Base-by-base conservation (phyloP, 345 rosid genomes). In the Populus deltoides region DNA sequence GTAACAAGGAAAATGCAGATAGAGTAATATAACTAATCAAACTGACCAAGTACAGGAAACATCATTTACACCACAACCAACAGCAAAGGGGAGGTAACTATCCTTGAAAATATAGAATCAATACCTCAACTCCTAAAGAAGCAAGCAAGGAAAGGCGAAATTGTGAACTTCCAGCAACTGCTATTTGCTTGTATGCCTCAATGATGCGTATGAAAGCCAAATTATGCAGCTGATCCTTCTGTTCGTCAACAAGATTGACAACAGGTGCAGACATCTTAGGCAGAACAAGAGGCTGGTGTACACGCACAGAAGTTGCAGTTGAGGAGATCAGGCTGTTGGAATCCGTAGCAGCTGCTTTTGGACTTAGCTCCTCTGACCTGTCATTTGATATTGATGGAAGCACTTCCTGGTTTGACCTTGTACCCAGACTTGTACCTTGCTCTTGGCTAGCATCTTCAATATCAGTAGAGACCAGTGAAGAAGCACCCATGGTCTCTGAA, bases 211-310 rank as follows among this genome's bases (percentile, higher is more conserved):
- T 79, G 72, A 86, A 88, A 66, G 92, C 89, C 83, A 88, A 83
- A 78, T 79, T 90, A 84, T 95, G 99, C 82, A 93, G 82, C 79
- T 84, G 86, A 87, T 92, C 99, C 83, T 86, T 93, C 88, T 88
- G 89, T 73, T 85, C 96, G 82, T 91, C 98, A 49, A 87, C 79
- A 80, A 93, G 96, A 80, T 77, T 78, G 35, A 95, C 87, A 84
- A 95, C 92, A 83, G 98, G 96, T 75, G 98, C 99, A 35, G 91
- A 87, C 90, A 95, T 89, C 89, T 91, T 91, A 79, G 99, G 98
- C 80, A 93, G 89, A 73, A 85, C 76, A 86, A 88, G 74, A 59
- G 79, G 83, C 80, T 83, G 70, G 76, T 90, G 73, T 65, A 87
- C 85, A 82, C 85, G 85, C 75, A 81, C 75, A 78, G 96, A 88